Base-by-base conservation (phyloP, 2,329 filamentous ascomycete genomes). In the Hypoxylon sp. region DNA sequence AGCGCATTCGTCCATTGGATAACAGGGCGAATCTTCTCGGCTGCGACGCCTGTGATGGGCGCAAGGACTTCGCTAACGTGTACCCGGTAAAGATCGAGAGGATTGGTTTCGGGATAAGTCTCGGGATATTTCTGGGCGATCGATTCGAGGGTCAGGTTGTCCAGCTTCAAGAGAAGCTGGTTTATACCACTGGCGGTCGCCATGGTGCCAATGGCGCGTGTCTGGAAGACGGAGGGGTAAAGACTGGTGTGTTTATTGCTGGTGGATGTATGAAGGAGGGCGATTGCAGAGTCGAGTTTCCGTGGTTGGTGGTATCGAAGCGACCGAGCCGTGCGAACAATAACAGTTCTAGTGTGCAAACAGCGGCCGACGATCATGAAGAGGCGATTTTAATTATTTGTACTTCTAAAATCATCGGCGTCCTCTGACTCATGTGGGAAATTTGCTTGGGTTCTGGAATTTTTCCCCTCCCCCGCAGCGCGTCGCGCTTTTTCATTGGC, bases 1-100 rank as follows among this genome's bases (percentile, higher is more conserved):
- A 94, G 85, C 40, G 90, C 89, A 69, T 89, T 85, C 4, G 93
- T 95, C 92, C 92, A 95, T 82, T 92, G 88, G 46, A 97, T 83
- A 40, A 89, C 89, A 27, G 89, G 88, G 81, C 92, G 94, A 77
- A 97, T 90, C 74, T 94, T 89, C 60, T 86, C 83, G 35, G 85
- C 79, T 64, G 93, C 91, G 30, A 93, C 91, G 22, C 91, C 91
- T 2, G 91, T 92, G 67, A 94, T 86, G 20, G 88, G 83, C 35
- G 88, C 83, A 44, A 97, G 82, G 54, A 92, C 83, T 46, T 90
- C 85, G 69, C 92, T 90, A 70, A 97, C 88, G 78, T 95, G 91
- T 40, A 90, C 88, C 67, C 93, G 88, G 85, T 94, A 97, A 68
- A 95, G 86, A 76, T 96, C 93, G 76, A 92, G 84, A 3, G 92